Base-by-base conservation (phyloP, 129 eudicot genomes). In the Glebionis coronaria region DNA sequence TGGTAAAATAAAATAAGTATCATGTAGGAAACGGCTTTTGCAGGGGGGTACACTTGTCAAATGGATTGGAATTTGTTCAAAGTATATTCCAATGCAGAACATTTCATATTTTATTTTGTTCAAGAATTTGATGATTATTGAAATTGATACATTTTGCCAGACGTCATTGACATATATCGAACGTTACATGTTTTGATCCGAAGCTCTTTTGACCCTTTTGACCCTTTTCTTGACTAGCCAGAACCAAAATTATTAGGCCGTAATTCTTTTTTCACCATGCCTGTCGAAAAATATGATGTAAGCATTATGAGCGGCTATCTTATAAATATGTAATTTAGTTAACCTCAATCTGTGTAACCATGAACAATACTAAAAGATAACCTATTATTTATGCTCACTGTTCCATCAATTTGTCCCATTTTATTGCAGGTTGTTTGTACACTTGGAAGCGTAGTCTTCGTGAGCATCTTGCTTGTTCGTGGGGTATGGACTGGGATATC, bases 401-500 rank as follows among this genome's bases (percentile, higher is more conserved):
- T 52, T 5, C n/a, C n/a, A 21, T 67, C 44, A 20, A 44, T 47
- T 16, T 61, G 56, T 40, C 16, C 3, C 67, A 28, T 45, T 16
- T 25, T 52, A 35, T 47, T 73, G 69, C 76, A 91, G 98, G 98
- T 88, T 44, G 76, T 92, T 74, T 92, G 98, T 78, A 88, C 96
- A 12, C 95, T 92, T 51, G 98, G 98, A 55, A 92, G 85, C 75
- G 87, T 86, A 35, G 84, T 88, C 18, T 92, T 92, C 50, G 81
- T 80, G 42, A 92, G 98, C 82, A 92, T 92, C 50, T 82, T 92
- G 79, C 78, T 88, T 49, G 82, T 88, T 61, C 96, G 98, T 4
- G 95, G 96, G 7, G 77, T 88, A 76, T 88, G 96, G 98, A 83
- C 91, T 12, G 96, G 91, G 42, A 79, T 88, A 52, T 74, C 94